phyloP scores from a whole-genome alignment of 305 asterid genomes.

The Fraxinus ornus region DNA sequence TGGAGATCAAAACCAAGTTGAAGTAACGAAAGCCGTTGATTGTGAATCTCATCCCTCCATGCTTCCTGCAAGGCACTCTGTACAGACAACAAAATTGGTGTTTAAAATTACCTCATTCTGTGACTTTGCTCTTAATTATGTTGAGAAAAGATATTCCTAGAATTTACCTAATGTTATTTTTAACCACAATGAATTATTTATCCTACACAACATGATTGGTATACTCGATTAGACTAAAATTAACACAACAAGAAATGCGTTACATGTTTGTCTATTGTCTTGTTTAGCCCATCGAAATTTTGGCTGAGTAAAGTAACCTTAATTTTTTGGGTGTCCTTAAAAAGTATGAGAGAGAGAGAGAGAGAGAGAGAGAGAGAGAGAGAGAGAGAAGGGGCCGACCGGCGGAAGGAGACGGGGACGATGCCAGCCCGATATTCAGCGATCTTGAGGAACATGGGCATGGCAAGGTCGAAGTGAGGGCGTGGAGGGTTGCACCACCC shows the following conservation, averaged over 20 bases:
- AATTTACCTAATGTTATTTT: not conserved
- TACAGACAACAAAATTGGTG: not conserved
- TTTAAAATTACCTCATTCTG: not conserved
- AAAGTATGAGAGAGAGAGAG: too few species aligned
- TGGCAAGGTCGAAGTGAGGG: conserved; percentile 68
- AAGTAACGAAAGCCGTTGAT: conserved; percentile 64
- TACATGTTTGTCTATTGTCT: not conserved
- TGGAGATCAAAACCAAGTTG: conserved; percentile 60
- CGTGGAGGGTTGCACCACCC: conserved; percentile 97
- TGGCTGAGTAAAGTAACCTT: not conserved
- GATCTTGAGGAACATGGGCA: conserved; percentile 89
- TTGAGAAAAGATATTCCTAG: not conserved
- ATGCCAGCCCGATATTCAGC: conserved; percentile 80
- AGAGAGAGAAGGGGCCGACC: conserved; percentile 32
- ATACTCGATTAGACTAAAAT: not conserved
- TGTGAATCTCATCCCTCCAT: conserved; percentile 71
- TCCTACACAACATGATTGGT: not conserved
- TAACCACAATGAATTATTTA: not conserved
- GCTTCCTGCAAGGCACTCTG: conserved; percentile 67
- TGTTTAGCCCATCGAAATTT: not conserved
- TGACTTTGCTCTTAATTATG: not conserved
- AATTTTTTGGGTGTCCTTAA: not conserved
- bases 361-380: not conserved
- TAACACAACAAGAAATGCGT: not conserved
- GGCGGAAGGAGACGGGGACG: conserved; percentile 70